These are phyloP conservation scores for Castanea mollissima DNA, from an alignment of 306 rosid genomes.

Conservation along the genomic window DNA sequence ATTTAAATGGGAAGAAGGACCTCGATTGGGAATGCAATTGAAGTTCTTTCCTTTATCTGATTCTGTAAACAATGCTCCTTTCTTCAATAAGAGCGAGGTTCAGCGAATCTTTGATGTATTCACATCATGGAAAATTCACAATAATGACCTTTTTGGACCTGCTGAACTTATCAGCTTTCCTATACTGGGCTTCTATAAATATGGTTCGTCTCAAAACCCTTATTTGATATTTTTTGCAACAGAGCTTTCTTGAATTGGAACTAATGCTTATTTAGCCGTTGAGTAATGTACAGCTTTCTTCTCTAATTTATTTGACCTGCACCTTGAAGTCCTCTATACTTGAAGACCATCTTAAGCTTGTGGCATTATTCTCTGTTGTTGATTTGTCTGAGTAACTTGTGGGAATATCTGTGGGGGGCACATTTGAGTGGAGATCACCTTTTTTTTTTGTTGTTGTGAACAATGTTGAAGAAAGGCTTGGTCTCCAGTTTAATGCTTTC, in stretches of 20 bases:
- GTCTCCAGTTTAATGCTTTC: too few species aligned
- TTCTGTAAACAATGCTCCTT: conserved; percentile 12
- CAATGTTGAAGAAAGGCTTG: too few species aligned
- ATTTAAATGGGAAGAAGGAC: conserved; percentile 58
- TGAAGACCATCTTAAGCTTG: too few species aligned
- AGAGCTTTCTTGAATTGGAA: not conserved
- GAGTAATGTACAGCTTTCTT: conserved; percentile 7
- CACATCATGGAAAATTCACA: conserved; percentile 63
- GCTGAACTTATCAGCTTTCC: conserved; percentile 56
- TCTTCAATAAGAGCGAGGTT: conserved; percentile 57
- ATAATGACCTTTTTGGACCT: conserved; percentile 65
- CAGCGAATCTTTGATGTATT: conserved; percentile 45
- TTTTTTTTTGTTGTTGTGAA: too few species aligned
- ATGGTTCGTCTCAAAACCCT: conserved; percentile 52
- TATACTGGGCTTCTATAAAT: conserved; percentile 45
- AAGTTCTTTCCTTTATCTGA: conserved; percentile 61
- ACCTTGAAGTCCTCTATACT: too few species aligned
- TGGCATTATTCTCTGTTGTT: too few species aligned
- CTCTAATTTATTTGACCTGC: not conserved
- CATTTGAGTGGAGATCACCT: too few species aligned
- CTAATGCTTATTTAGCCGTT: conserved; percentile 8
- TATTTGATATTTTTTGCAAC: conserved; percentile 12
- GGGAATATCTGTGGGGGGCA: too few species aligned
- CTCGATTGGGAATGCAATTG: conserved; percentile 65
- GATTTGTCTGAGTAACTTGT: too few species aligned